Percentiles rank a stretch among this genome's conserved stretches.
These are phyloP conservation scores for Flaveria linearis DNA, from an alignment of 129 eudicot species.

Conservation along the genomic window DNA sequence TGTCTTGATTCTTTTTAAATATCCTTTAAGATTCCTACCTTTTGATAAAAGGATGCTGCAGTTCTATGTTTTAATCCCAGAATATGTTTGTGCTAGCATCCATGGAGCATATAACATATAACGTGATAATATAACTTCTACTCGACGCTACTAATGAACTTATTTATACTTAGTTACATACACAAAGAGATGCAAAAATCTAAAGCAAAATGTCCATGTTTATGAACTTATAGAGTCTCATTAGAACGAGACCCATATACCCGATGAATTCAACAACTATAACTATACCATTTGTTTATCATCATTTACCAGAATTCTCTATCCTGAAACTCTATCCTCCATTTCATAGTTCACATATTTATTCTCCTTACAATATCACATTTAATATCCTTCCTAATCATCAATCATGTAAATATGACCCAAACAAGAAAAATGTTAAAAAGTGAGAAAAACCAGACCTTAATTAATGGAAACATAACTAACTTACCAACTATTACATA, in stretches of 20 bases:
- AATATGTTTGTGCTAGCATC: background rate
- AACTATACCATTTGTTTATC: background rate
- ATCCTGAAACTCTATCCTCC: background rate
- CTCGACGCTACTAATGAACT: slow-evolving; percentile 1
- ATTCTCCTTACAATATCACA: background rate
- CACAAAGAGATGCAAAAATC: background rate
- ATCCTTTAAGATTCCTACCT: background rate
- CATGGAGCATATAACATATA: background rate
- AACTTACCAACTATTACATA: background rate
- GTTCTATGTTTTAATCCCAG: slow-evolving; percentile 4
- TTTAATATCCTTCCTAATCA: background rate
- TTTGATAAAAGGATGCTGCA: background rate
- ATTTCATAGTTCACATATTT: background rate
- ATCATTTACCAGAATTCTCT: slow-evolving; percentile 5
- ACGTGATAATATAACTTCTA: background rate
- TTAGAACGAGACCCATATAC: background rate
- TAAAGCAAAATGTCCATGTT: background rate
- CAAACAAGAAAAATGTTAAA: no score
- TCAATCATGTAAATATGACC: background rate
- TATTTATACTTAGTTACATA: background rate
- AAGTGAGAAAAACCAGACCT: background rate
- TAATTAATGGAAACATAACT: background rate
- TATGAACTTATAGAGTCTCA: background rate
- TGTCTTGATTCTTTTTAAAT: background rate
- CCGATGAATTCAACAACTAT: background rate